Conservation (phyloP, 768 basidiomycete genomes). For the Boletus tomentosulus region DNA sequence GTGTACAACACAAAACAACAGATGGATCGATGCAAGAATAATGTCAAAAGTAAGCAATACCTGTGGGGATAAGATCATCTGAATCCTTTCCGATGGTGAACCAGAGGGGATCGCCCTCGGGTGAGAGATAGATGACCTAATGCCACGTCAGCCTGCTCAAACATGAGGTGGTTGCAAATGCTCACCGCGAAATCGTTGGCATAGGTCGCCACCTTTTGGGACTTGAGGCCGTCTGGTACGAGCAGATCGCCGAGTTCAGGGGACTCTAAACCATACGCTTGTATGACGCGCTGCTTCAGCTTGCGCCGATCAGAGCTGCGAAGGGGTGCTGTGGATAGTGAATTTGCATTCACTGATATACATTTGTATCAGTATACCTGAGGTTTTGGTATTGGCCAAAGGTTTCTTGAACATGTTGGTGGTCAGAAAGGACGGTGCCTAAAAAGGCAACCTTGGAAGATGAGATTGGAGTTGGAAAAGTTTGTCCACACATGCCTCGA, state of each 20-base stretch:
- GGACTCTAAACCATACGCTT: conserved; percentile 40
- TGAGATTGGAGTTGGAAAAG: too few relatives aligned
- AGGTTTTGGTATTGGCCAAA: conserved; percentile 62
- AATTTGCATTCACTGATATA: background rate
- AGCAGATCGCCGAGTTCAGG: conserved; percentile 62
- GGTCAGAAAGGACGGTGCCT: background rate
- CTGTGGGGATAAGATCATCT: conserved; percentile 70
- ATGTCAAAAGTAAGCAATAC: conserved; percentile 20
- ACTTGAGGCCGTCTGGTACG: conserved; percentile 70
- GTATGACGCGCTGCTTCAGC: conserved; percentile 55
- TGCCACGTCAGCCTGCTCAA: background rate
- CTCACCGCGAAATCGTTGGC: conserved; percentile 60
- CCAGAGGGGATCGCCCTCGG: conserved; percentile 74
- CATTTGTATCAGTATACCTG: conserved; percentile 33
- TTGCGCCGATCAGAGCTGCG: conserved; percentile 72
- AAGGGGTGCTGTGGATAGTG: conserved; percentile 46
- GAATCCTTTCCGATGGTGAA: conserved; percentile 66
- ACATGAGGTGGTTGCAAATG: background rate
- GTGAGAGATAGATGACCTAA: conserved; percentile 62
- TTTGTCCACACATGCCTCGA: conserved; percentile 55
- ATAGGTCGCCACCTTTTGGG: conserved; percentile 65
- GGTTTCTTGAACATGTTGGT: conserved; percentile 76
- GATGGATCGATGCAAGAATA: background rate
- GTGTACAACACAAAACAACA: background rate
- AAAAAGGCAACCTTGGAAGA: conserved; percentile 15